These are phyloP conservation scores for Macrophomina pseudophaseolina DNA, from an alignment of 2,329 filamentous ascomycete genomes.

Conservation along the genomic window DNA sequence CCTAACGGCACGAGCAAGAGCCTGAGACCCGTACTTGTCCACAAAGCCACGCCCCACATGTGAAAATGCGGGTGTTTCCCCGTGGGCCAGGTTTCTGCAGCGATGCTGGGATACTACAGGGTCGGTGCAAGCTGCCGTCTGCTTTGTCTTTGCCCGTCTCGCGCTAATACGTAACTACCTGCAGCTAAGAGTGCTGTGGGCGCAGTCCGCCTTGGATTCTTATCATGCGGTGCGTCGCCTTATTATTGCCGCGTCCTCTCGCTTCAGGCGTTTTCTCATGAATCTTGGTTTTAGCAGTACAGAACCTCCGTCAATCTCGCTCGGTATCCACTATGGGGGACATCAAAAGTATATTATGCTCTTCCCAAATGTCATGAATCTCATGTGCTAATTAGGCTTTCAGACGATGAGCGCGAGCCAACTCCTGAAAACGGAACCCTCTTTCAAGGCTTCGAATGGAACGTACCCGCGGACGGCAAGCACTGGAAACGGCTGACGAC, in stretches of 20 bases:
- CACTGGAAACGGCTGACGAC: constrained; percentile 66
- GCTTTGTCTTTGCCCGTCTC: background rate
- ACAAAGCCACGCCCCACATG: background rate
- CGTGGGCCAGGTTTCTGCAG: constrained; percentile 9
- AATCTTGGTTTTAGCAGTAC: background rate
- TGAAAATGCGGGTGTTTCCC: background rate
- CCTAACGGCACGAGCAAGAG: background rate
- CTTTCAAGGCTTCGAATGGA: constrained; percentile 77
- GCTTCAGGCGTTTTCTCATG: background rate
- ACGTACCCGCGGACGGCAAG: constrained; percentile 62
- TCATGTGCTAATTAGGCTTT: background rate
- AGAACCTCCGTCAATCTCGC: background rate
- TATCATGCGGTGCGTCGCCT: background rate
- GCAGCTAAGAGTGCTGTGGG: background rate
- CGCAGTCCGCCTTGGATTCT: background rate
- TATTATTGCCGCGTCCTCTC: background rate
- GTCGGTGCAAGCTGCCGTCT: background rate
- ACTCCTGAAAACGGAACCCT: constrained; percentile 46
- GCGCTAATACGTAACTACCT: constrained; percentile 5
- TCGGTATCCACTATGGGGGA: background rate
- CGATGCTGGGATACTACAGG: constrained; percentile 3
- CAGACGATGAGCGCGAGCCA: constrained; percentile 19
- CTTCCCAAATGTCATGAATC: too few species aligned
- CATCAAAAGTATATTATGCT: background rate
- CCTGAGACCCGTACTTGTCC: background rate